Conservation (phyloP, 2,329 filamentous ascomycete species). For the Ophiostoma ulmi region DNA sequence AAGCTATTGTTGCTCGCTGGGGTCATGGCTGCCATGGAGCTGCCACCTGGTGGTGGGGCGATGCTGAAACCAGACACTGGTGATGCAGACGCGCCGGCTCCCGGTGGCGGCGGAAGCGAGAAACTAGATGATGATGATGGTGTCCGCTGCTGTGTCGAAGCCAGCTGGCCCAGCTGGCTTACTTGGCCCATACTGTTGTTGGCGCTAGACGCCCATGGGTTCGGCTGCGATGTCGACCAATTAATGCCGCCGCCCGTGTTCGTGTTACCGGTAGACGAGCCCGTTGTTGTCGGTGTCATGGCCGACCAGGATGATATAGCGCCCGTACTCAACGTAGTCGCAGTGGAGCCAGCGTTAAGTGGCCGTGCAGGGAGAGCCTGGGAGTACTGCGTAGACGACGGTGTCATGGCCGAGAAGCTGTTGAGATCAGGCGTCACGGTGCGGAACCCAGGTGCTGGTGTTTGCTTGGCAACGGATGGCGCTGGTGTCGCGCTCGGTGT, state of each 20-base stretch:
- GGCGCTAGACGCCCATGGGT: slow-evolving; percentile 42
- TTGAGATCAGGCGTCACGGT: slow-evolving; percentile 57
- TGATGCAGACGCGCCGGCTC: slow-evolving; percentile 24
- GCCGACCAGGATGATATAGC: not conserved
- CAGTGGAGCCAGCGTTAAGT: slow-evolving; percentile 20
- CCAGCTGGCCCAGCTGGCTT: slow-evolving; percentile 9
- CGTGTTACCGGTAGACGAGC: not conserved
- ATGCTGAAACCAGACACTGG: slow-evolving; percentile 43
- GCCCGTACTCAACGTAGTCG: not conserved
- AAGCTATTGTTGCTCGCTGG: not conserved
- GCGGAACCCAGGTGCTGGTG: slow-evolving; percentile 39
- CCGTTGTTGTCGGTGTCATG: slow-evolving; percentile 4
- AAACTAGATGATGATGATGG: slow-evolving; percentile 43
- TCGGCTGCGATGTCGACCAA: slow-evolving; percentile 44
- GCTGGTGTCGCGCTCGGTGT: slow-evolving; percentile 44
- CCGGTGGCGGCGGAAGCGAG: slow-evolving; percentile 54
- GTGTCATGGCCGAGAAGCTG: slow-evolving; percentile 51
- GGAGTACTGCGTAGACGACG: slow-evolving; percentile 58
- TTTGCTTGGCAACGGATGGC: slow-evolving; percentile 41
- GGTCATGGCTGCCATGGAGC: slow-evolving; percentile 31
- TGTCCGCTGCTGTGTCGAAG: slow-evolving; percentile 10
- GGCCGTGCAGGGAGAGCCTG: slow-evolving; percentile 51
- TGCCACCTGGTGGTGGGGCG: slow-evolving; percentile 34
- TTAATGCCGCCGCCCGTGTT: slow-evolving; percentile 36
- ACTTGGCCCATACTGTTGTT: slow-evolving; percentile 9